Percentiles rank a stretch among this genome's conserved stretches.
These are phyloP conservation scores for Chenopodium berlandieri DNA, from an alignment of 148 eudicot genomes.

Conservation along the genomic window DNA sequence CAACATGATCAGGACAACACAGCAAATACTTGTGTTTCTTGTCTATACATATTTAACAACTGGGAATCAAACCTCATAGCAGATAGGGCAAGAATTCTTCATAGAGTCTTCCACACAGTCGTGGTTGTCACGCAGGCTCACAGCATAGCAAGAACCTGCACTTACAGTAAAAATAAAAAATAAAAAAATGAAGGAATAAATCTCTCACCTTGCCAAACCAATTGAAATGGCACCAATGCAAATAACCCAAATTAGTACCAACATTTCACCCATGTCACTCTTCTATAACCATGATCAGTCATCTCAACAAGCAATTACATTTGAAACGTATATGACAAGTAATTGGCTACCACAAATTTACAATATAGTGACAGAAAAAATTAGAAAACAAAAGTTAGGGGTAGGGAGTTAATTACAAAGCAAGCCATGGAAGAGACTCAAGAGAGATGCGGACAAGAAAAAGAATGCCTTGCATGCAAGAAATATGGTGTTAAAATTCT, in stretches of 20 bases:
- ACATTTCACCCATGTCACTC: not conserved
- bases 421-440: not conserved
- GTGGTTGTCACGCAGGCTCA: conserved; percentile 64
- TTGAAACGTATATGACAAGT: not conserved
- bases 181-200: not conserved
- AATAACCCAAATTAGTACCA: not conserved
- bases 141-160: conserved; percentile 77
- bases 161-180: not conserved
- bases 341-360: not conserved
- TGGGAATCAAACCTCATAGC: conserved; percentile 67
- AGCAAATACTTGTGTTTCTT: not conserved
- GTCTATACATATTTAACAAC: not conserved
- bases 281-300: not conserved
- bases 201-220: not conserved
- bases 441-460: not conserved
- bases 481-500: not conserved
- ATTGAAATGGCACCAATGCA: not conserved
- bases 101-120: conserved; percentile 74
- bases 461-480: not conserved
- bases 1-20: conserved; percentile 3
- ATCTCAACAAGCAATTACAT: not conserved
- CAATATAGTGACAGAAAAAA: too few species aligned
- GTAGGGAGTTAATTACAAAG: not conserved
- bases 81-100: conserved; percentile 91
- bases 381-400: too few species aligned